Evolutionary conservation across 192 early-diverging fungal genomes (phyloP).

Genomic region (Funneliformis geosporum): DNA sequence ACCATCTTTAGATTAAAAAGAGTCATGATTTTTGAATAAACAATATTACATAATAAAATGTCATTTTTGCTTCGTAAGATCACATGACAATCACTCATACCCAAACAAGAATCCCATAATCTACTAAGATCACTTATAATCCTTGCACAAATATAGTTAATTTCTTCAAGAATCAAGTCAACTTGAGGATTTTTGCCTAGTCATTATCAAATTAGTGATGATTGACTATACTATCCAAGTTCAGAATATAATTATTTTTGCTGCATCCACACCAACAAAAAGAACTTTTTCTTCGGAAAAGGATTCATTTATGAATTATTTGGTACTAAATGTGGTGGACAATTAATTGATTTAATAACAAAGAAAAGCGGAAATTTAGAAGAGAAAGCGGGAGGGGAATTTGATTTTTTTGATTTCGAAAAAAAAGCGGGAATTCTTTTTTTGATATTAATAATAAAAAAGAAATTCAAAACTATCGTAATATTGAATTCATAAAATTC

Average conservation of each 20-base stretch:
- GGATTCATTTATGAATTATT: not conserved
- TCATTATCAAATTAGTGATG: not conserved
- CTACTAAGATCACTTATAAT: not conserved
- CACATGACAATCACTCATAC: not conserved
- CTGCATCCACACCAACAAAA: not conserved
- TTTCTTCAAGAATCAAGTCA: not conserved
- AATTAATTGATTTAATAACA: not conserved
- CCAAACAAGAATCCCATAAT: not conserved
- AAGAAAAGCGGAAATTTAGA: no score
- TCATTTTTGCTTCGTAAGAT: not conserved
- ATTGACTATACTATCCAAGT: not conserved
- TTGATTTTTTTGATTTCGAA: no score
- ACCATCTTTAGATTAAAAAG: no score
- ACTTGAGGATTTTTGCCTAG: not conserved
- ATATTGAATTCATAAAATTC: no score
- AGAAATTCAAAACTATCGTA: no score
- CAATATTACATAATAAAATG: no score
- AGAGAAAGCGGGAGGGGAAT: no score
- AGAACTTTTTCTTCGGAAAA: not conserved
- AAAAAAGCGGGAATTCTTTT: no score
- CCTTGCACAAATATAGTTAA: not conserved
- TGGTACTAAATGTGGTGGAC: not conserved
- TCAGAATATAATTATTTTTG: not conserved
- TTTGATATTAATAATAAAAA: no score
- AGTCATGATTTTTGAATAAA: no score